Evolutionary conservation across 805 yeast species (phyloP).

Genomic region (Yarrowia sp.): DNA sequence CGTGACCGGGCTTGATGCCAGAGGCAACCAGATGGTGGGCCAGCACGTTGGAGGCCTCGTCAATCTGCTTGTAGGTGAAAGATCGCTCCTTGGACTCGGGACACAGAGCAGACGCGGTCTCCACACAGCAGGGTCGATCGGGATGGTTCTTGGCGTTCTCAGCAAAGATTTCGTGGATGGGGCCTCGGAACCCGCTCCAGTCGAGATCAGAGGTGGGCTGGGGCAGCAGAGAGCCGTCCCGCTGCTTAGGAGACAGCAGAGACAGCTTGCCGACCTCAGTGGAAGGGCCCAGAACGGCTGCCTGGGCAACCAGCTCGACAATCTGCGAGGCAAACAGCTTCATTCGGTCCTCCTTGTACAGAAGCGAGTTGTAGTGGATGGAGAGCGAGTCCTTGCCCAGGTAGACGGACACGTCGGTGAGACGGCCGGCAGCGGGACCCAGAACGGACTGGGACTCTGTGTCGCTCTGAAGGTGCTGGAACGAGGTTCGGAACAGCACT

Average conservation of each 20-base stretch:
- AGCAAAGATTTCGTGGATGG: slow-evolving; percentile 93
- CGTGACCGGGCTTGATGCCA: slow-evolving; percentile 87
- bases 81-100: slow-evolving; percentile 52
- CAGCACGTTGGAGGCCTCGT: slow-evolving; percentile 87
- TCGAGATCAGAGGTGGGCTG: slow-evolving; percentile 84
- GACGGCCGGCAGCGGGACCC: slow-evolving; percentile 28
- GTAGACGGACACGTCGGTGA: slow-evolving; percentile 62
- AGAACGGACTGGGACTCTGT: slow-evolving; percentile 24
- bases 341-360: slow-evolving; percentile 70
- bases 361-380: slow-evolving; percentile 68
- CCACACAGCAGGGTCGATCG: slow-evolving; percentile 85
- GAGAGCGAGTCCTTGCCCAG: slow-evolving; percentile 36
- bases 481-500: slow-evolving; percentile 50
- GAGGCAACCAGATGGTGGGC: slow-evolving; percentile 80
- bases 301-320: slow-evolving; percentile 39
- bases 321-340: slow-evolving; percentile 57
- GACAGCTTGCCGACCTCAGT: slow-evolving; percentile 49
- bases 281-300: slow-evolving; percentile 25
- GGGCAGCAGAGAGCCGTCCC: slow-evolving; percentile 52
- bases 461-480: slow-evolving; percentile 26
- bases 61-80: slow-evolving; percentile 82
- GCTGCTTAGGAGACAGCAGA: slow-evolving; percentile 66
- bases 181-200: slow-evolving; percentile 89
- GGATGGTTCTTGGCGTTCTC: slow-evolving; percentile 82
- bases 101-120: slow-evolving; percentile 65